These are phyloP conservation scores for Euphorbia pulcherrima DNA, from an alignment of 345 rosid genomes.

Conservation along the genomic window DNA sequence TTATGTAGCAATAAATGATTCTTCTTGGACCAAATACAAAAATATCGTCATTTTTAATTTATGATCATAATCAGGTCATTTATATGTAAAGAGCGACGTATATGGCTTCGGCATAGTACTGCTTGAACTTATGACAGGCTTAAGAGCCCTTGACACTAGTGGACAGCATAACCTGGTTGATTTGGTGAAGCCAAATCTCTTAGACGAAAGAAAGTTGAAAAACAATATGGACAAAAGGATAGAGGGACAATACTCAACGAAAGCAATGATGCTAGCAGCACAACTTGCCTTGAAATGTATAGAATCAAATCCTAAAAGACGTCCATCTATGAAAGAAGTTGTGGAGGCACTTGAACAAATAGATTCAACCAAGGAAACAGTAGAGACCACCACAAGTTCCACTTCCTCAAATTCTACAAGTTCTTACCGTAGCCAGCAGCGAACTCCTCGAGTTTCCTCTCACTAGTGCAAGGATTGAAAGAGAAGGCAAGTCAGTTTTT, in stretches of 20 bases:
- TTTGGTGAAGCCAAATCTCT: slow-evolving; percentile 47
- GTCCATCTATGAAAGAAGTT: slow-evolving; percentile 61
- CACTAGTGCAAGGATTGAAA: no score
- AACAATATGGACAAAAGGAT: slow-evolving; percentile 41
- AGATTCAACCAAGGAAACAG: slow-evolving; percentile 29
- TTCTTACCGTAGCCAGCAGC: no score
- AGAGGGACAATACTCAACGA: slow-evolving; percentile 49
- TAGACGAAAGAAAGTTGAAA: slow-evolving; percentile 39
- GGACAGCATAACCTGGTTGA: slow-evolving; percentile 49
- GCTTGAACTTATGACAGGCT: slow-evolving; percentile 54
- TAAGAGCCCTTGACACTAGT: slow-evolving; percentile 34
- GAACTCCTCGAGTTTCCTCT: no score
- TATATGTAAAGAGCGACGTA: slow-evolving; percentile 67
- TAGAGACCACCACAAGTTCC: no score
- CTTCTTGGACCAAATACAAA: no score
- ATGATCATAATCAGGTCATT: slow-evolving; percentile 37
- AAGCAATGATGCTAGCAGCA: slow-evolving; percentile 43
- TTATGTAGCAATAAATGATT: no score
- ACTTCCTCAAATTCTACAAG: no score
- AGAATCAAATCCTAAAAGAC: slow-evolving; percentile 40
- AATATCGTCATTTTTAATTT: no score
- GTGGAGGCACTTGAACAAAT: slow-evolving; percentile 48
- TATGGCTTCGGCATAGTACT: slow-evolving; percentile 65
- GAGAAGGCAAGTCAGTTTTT: no score
- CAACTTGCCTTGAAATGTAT: slow-evolving; percentile 42